phyloP scores from a whole-genome alignment of 331 rosid genomes.

The Dryas integrifolia region DNA sequence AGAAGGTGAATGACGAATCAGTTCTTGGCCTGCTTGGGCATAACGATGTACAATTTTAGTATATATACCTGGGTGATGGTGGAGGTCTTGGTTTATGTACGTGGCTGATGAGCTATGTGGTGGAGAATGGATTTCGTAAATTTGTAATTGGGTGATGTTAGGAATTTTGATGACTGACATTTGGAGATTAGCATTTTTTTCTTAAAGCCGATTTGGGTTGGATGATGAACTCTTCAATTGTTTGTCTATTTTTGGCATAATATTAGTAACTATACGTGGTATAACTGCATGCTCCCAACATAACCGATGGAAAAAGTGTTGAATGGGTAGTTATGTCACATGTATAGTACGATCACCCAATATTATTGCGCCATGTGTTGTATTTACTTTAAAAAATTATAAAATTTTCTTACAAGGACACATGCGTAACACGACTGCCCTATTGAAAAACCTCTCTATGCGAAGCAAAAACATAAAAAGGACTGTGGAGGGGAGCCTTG shows the following conservation, averaged over 20 bases:
- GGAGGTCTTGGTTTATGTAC: conserved; percentile 18
- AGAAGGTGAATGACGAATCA: conserved; percentile 35
- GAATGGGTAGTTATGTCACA: too few species aligned
- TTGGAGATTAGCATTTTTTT: background rate
- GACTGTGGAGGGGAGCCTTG: too few species aligned
- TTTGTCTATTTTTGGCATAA: background rate
- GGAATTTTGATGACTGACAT: background rate
- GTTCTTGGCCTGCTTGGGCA: conserved; percentile 17
- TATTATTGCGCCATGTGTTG: too few species aligned
- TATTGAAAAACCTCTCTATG: too few species aligned
- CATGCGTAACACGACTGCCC: too few species aligned
- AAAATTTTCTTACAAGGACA: too few species aligned
- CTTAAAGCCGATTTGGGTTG: background rate
- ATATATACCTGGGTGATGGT: conserved; percentile 19
- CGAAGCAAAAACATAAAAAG: too few species aligned
- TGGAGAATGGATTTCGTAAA: conserved; percentile 17
- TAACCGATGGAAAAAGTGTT: too few species aligned
- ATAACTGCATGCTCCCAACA: background rate
- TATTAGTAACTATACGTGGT: background rate
- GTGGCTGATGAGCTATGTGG: conserved; percentile 22
- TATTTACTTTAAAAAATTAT: too few species aligned
- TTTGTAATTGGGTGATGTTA: conserved; percentile 24
- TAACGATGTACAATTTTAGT: conserved; percentile 39
- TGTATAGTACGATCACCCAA: too few species aligned
- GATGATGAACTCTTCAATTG: too few species aligned